Base-by-base conservation (phyloP, 305 asterid genomes). In the Caryopteris hybrid region DNA sequence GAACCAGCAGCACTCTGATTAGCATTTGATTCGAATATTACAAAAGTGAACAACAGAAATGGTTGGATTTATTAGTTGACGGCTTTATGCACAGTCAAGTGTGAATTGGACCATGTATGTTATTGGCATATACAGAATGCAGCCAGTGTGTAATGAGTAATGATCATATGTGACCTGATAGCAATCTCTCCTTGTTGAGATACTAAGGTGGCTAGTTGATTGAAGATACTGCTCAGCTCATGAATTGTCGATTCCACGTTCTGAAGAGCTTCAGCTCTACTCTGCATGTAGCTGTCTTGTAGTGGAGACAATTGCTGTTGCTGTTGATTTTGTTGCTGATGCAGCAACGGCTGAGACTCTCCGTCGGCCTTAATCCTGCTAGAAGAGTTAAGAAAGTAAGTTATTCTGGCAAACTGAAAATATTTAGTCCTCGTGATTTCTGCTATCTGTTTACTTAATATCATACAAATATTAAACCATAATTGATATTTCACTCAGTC, bases 101-200 rank as follows among this genome's bases (percentile, higher is more conserved):
- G 41, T 6, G 1, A 8, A 36, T 36, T 6, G 41, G 41, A 36
- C 12, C 11, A 9, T 36, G 41, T 7, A 0, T 36, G 2, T 36
- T 36, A 36, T 36, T 36, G 7, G 41, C 39, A 33, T 4, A 33
- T 33, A 33, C 39, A 33, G 39, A 33, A 33, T 33, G 39, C 8
- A 1, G 39, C 39, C 8, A 6, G 8, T 33, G 5, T 33, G 39
- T 33, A 33, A 33, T 33, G 5, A 33, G 39, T 33, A 33, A 33
- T 33, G 9, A 33, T 6, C 9, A 33, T 31, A 31, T 42, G 64
- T 20, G 61, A 71, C 98, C 98, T 90, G 81, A 90, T 87, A 52
- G 99, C 96, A 70, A 93, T 56, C 74, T 93, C 99, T 72, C 99
- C 99, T 83, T 93, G 99, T 89, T 93, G 88, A 39, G 99, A 90